A percentile compares a stretch with the other conserved stretches of the same genome.
Evolutionary conservation across 345 rosid species (phyloP).

Genomic region (Carallia brachiata): DNA sequence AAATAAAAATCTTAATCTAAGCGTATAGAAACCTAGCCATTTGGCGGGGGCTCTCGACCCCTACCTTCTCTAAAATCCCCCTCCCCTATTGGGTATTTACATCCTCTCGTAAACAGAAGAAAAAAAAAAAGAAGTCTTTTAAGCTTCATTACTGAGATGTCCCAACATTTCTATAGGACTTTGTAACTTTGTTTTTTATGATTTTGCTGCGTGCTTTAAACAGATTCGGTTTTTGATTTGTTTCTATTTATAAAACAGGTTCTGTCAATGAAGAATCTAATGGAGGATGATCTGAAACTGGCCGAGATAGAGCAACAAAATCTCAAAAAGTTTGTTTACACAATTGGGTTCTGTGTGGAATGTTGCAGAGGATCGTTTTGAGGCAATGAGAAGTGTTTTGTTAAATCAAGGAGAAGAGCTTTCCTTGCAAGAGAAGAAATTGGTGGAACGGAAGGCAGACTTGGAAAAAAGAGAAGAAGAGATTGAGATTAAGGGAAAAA

Average conservation of each 20-base stretch:
- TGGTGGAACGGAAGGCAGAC: neutral
- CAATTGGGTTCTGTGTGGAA: constrained; percentile 32
- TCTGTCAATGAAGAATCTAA: constrained; percentile 10
- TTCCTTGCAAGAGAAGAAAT: constrained; percentile 1
- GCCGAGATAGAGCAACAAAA: constrained; percentile 18
- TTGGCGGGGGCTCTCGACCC: too few species aligned
- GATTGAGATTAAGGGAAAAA: neutral
- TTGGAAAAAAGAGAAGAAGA: constrained; percentile 2
- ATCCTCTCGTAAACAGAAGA: too few species aligned
- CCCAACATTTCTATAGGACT: too few species aligned
- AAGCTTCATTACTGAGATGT: too few species aligned
- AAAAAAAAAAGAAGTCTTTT: too few species aligned
- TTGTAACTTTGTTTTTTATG: too few species aligned
- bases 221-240: neutral
- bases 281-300: constrained; percentile 7
- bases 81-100: too few species aligned
- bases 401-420: neutral
- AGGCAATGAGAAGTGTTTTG: constrained; percentile 4
- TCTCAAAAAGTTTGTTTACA: constrained; percentile 9
- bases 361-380: constrained; percentile 31
- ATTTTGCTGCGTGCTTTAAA: neutral
- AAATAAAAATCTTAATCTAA: too few species aligned
- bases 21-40: too few species aligned
- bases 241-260: neutral
- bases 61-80: too few species aligned